Evolutionary conservation across 768 basidiomycete genomes (phyloP).

Genomic region (Lentinula guzmanii): DNA sequence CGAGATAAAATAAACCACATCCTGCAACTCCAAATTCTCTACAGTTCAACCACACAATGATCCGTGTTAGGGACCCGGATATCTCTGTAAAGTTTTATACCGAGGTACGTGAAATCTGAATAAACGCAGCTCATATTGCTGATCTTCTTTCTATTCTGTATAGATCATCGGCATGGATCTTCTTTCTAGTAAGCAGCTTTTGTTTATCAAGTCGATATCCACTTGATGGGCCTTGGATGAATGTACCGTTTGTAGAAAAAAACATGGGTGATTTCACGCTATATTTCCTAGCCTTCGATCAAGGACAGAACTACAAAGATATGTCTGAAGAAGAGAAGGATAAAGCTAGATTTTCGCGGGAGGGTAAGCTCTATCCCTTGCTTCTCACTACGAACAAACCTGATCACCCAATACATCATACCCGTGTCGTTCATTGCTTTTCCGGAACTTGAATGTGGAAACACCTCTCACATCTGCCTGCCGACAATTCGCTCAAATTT

Average conservation of each 20-base stretch:
- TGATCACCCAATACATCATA: not conserved
- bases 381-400: not conserved
- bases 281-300: slow-evolving; percentile 83
- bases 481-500: not conserved
- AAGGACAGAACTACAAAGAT: slow-evolving; percentile 36
- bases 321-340: slow-evolving; percentile 49
- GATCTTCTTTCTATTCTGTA: not conserved
- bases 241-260: slow-evolving; percentile 32
- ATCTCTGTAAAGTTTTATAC: slow-evolving; percentile 77
- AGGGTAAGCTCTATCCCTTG: slow-evolving; percentile 43
- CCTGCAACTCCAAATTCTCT: not conserved
- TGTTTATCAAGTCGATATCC: not conserved
- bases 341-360: slow-evolving; percentile 46
- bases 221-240: not conserved
- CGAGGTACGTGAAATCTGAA: slow-evolving; percentile 36
- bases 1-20: not conserved
- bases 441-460: not conserved
- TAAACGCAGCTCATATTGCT: slow-evolving; percentile 3
- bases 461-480: not conserved
- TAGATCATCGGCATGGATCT: slow-evolving; percentile 76
- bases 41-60: slow-evolving; percentile 84
- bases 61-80: slow-evolving; percentile 85
- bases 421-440: no score
- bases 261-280: slow-evolving; percentile 62
- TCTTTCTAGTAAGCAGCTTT: slow-evolving; percentile 37